Conservation (phyloP, 371 early-diverging fungal species). For the Apophysomyces sp. region DNA sequence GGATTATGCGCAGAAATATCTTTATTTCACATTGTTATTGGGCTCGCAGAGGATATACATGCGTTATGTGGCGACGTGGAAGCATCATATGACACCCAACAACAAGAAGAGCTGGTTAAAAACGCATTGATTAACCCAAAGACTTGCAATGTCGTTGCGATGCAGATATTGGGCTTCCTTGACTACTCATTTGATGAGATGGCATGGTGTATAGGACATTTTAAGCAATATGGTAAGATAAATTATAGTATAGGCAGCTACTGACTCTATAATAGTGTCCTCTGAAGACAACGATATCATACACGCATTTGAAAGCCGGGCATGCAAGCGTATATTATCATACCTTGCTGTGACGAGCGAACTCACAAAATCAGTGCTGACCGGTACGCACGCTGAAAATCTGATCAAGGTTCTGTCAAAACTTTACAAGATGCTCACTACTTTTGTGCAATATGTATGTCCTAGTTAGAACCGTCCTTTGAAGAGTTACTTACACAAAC, state of each 20-base stretch:
- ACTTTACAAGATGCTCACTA: conserved; percentile 37
- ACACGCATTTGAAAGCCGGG: conserved; percentile 25
- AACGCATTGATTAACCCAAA: conserved; percentile 40
- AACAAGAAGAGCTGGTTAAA: conserved; percentile 8
- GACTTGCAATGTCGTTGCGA: conserved; percentile 22
- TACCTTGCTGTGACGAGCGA: conserved; percentile 27
- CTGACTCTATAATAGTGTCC: background rate
- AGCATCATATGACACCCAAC: background rate
- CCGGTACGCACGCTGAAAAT: conserved; percentile 35
- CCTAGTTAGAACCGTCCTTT: background rate
- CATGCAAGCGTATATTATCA: conserved; percentile 26
- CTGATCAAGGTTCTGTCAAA: conserved; percentile 41
- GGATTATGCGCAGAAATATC: conserved; percentile 21
- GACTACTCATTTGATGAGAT: conserved; percentile 44
- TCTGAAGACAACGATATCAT: conserved; percentile 5
- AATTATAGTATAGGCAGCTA: background rate
- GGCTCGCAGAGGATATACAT: conserved; percentile 37
- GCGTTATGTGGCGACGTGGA: conserved; percentile 32
- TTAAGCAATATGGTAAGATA: conserved; percentile 30
- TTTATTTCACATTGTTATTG: conserved; percentile 29
- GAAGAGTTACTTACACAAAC: background rate
- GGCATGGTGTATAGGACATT: conserved; percentile 39
- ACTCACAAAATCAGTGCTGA: conserved; percentile 30
- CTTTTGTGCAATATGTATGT: conserved; percentile 51
- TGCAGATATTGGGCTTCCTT: conserved; percentile 33